Evolutionary conservation across 495 filamentous ascomycete species (phyloP), one percentile per base, ranked within the genome.

Genomic region (Neurospora sp.): DNA sequence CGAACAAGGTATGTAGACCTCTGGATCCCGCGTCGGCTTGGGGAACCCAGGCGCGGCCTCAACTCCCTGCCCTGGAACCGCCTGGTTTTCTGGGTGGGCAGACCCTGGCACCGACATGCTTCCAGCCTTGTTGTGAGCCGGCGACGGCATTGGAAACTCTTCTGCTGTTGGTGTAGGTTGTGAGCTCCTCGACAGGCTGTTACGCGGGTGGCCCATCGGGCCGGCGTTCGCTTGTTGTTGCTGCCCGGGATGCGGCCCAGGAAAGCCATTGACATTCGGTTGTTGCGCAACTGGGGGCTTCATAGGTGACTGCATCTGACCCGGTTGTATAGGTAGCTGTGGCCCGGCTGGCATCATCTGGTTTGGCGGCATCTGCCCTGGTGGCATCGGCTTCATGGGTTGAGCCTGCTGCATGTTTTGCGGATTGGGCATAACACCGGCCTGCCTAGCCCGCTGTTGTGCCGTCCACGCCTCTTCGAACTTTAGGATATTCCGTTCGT

Each of bases 381-480:
- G 77, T 6, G 81, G 80, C 20, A 79, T 80, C 6, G 61, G 38
- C 61, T 81, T 82, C 27, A 76, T 79, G 2, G 82, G 83, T 16
- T 78, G 83, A 35, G 77, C 82, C 74, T 80, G 84, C 47, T 74
- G 80, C 70, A 79, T 75, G 12, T 69, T 71, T 27, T 75, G 79
- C 31, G 75, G 71, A 37, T 73, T 73, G 0, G 72, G 41, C 73
- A 78, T 75, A 4, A 59, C 74, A 37, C 72, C 74, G 61, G 86
- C 83, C 65, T 85, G 82, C 39, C 86, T 83, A 73, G 89, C 87
- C 70, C 86, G 87, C 35, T 90, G 89, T 72, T 84, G 86, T 40
- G 81, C 84, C 16, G 88, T 76, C 81, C 88, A 92, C n/a, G 87
- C 88, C 70, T 91, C 88, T 78, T 98, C 94, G 76, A 94, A 97